phyloP scores from a whole-genome alignment of 129 eudicot species.

The Smallanthus sonchifolius region DNA sequence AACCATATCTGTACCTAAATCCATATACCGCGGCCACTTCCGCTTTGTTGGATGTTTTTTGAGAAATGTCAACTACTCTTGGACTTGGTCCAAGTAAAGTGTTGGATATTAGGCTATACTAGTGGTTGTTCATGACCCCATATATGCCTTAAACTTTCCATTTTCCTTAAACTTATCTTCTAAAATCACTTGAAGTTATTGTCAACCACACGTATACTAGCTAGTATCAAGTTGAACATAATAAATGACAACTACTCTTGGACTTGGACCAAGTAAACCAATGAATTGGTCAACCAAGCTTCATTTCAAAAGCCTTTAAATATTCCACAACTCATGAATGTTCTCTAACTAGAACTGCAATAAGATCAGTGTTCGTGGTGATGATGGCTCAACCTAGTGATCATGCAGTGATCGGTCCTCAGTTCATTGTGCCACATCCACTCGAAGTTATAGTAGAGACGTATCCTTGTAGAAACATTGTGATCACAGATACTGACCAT shows the following conservation, averaged over 20 bases:
- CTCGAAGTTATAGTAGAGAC: neutral
- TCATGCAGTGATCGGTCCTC: neutral
- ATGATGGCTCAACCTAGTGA: neutral
- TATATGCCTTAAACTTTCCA: too few relatives aligned
- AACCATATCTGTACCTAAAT: too few relatives aligned
- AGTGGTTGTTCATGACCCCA: too few relatives aligned
- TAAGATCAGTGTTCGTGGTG: neutral
- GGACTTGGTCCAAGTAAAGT: too few relatives aligned
- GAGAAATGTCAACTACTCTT: too few relatives aligned
- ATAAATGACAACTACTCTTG: neutral
- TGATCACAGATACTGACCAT: slow-evolving; percentile 7
- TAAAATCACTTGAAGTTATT: too few relatives aligned
- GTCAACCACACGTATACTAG: too few relatives aligned
- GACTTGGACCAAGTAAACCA: neutral
- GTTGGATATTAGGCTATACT: too few relatives aligned
- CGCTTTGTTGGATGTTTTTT: neutral
- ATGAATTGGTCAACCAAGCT: neutral
- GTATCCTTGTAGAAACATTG: neutral
- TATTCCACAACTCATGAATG: neutral
- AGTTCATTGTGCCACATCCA: neutral
- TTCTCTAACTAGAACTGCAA: neutral
- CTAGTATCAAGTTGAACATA: neutral
- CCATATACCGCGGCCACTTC: neutral
- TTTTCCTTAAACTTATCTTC: too few relatives aligned
- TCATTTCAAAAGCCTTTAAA: neutral